Conservation (phyloP, 192 early-diverging fungal species). For the Chytriomyces hyalinus region DNA sequence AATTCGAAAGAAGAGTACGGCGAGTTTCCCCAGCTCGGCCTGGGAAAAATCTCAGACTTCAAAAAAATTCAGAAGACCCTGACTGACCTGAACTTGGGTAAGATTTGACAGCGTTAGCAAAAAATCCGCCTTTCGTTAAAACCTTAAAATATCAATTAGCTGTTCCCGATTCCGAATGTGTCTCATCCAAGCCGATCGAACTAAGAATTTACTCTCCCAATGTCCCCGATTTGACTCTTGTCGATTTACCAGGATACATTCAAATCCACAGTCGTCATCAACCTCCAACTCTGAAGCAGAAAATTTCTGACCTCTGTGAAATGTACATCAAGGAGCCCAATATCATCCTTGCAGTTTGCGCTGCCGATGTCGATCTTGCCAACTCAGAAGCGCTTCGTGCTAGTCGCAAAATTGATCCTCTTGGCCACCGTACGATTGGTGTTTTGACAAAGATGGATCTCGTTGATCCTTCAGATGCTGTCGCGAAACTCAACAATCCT, state of each 20-base stretch:
- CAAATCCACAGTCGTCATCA: constrained; percentile 97
- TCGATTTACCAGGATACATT: constrained; percentile 97
- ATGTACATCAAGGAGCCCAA: constrained; percentile 97
- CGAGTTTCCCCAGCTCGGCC: constrained; percentile 58
- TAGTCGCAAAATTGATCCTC: constrained; percentile 95
- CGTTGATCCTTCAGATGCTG: constrained; percentile 79
- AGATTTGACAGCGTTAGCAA: neutral
- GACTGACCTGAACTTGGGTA: constrained; percentile 86
- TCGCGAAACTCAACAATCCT: constrained; percentile 81
- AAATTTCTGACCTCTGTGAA: constrained; percentile 94
- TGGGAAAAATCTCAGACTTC: constrained; percentile 91
- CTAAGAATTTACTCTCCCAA: constrained; percentile 94
- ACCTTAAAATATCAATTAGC: constrained; percentile 45
- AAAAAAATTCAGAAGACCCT: constrained; percentile 89
- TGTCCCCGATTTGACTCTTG: constrained; percentile 93
- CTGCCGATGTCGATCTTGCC: constrained; percentile 96
- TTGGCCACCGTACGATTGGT: constrained; percentile 93
- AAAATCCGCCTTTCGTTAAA: constrained; percentile 46
- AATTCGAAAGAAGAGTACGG: constrained; percentile 54
- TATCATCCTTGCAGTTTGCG: constrained; percentile 96
- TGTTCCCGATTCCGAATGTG: constrained; percentile 91
- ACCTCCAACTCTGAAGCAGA: constrained; percentile 94
- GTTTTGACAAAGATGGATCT: constrained; percentile 98
- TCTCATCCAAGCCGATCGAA: constrained; percentile 94
- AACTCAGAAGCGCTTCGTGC: constrained; percentile 97